phyloP scores from a whole-genome alignment of 306 rosid species.

The Prunus salicina region DNA sequence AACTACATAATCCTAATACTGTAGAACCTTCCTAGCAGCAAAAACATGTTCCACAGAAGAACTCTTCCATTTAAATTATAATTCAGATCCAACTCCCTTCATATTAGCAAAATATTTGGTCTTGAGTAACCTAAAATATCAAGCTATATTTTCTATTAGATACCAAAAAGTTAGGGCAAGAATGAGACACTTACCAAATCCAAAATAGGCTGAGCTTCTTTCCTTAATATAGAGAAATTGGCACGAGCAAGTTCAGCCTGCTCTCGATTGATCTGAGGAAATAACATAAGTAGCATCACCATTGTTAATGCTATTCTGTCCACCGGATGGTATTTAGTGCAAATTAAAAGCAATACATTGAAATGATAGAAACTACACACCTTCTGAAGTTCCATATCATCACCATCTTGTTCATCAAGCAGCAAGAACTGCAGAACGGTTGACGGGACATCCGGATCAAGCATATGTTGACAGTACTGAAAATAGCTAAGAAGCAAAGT shows the following conservation, averaged over 20 bases:
- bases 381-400: conserved; percentile 84
- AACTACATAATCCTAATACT: neutral
- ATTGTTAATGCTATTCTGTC: neutral
- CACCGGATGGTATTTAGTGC: conserved; percentile 1
- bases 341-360: neutral
- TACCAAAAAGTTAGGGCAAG: conserved; percentile 2
- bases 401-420: conserved; percentile 78
- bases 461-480: conserved; percentile 87
- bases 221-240: conserved; percentile 80
- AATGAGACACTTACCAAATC: conserved; percentile 61
- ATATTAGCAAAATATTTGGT: neutral
- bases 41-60: neutral
- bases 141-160: conserved; percentile 1
- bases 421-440: conserved; percentile 79
- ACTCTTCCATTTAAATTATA: neutral
- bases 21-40: neutral
- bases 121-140: neutral
- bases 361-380: conserved; percentile 34
- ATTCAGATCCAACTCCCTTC: neutral
- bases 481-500: conserved; percentile 93
- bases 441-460: conserved; percentile 88
- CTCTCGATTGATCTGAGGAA: conserved; percentile 77
- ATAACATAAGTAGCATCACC: conserved; percentile 10
- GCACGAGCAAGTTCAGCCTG: conserved; percentile 84
- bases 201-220: conserved; percentile 81